A percentile compares a stretch with the other conserved stretches of the same genome.
These are phyloP conservation scores for Colletotrichum tanaceti DNA, from an alignment of 2,329 filamentous ascomycete species.

Conservation along the genomic window DNA sequence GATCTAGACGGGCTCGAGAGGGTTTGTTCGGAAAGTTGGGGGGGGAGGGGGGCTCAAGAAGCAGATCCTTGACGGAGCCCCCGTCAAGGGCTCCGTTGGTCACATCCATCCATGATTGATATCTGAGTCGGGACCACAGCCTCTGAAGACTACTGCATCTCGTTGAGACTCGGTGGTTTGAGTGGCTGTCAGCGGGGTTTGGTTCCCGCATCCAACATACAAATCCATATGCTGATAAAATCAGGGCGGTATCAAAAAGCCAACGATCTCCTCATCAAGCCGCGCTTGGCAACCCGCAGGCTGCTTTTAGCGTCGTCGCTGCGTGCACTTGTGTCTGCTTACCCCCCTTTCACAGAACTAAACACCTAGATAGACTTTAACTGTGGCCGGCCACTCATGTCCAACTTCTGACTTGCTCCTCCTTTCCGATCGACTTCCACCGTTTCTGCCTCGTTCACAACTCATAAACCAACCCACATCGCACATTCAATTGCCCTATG, in stretches of 20 bases:
- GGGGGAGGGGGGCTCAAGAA: neutral
- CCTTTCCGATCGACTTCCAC: neutral
- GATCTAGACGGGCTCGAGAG: neutral
- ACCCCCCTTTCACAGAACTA: neutral
- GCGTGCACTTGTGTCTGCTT: neutral
- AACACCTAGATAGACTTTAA: neutral
- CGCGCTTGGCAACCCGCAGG: neutral
- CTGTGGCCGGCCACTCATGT: neutral
- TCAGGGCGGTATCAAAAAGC: neutral
- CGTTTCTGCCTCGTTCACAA: neutral
- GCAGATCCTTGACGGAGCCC: too few species aligned
- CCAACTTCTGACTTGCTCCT: neutral
- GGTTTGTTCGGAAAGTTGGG: too few species aligned
- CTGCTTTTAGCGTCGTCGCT: slow-evolving; percentile 3
- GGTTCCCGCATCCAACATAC: neutral
- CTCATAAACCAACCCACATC: neutral
- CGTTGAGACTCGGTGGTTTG: neutral
- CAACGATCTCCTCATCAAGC: neutral
- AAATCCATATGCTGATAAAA: neutral
- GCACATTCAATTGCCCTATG: slow-evolving; percentile 15
- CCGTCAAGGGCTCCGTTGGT: neutral
- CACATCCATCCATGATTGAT: neutral
- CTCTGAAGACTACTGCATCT: neutral
- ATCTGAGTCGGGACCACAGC: neutral
- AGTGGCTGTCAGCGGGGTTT: neutral